Conservation (phyloP, 768 basidiomycete species). For the Strobilomyces dryophilus region DNA sequence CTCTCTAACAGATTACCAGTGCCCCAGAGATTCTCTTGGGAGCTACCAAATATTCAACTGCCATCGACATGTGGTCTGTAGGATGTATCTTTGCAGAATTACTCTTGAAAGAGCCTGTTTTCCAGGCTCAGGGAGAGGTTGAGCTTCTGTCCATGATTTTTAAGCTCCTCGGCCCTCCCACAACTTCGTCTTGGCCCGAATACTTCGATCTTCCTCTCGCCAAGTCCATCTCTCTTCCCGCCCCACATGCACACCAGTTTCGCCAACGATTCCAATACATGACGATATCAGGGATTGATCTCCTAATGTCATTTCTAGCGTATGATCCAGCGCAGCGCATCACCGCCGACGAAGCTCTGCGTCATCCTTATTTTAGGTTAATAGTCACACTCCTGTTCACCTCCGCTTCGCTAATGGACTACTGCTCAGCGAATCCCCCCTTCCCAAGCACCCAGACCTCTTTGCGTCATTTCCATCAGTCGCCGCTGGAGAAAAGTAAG, state of each 20-base stretch:
- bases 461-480: conserved; percentile 95
- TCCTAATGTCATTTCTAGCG: conserved; percentile 74
- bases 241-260: conserved; percentile 70
- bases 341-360: conserved; percentile 83
- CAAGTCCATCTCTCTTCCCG: conserved; percentile 72
- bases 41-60: conserved; percentile 89
- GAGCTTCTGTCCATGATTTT: conserved; percentile 94
- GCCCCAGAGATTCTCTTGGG: conserved; percentile 95
- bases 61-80: conserved; percentile 98
- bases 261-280: conserved; percentile 85
- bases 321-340: conserved; percentile 90
- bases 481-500: conserved; percentile 93
- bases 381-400: neutral
- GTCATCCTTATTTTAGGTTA: conserved; percentile 90
- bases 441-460: conserved; percentile 93
- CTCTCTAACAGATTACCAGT: conserved; percentile 37
- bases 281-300: conserved; percentile 77
- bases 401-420: conserved; percentile 1
- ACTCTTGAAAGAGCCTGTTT: conserved; percentile 91
- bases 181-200: conserved; percentile 80
- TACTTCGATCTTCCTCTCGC: conserved; percentile 75
- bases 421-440: conserved; percentile 73
- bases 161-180: conserved; percentile 92
- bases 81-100: conserved; percentile 98
- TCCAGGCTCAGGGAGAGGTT: conserved; percentile 93